A percentile compares a stretch with the other conserved stretches of the same genome.
phyloP scores from a whole-genome alignment of 208 protist species.

The Leishmania arabica region DNA sequence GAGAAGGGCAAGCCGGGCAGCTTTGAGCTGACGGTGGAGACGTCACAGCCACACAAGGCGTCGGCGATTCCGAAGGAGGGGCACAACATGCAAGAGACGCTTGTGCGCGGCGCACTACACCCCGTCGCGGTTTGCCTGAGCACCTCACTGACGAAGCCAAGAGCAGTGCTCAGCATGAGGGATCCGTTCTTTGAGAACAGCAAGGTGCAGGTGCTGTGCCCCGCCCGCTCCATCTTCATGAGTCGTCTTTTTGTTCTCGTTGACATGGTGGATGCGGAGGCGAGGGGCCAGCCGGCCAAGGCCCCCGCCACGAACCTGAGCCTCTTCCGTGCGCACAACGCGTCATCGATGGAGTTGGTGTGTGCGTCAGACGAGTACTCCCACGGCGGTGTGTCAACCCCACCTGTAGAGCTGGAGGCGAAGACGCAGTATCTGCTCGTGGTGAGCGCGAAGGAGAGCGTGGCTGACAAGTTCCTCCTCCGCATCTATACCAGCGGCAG shows the following conservation, averaged over 20 bases:
- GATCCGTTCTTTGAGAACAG: conserved; percentile 68
- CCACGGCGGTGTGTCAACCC: conserved; percentile 40
- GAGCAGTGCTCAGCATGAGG: conserved; percentile 33
- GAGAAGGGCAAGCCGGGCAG: conserved; percentile 50
- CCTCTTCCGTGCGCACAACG: conserved; percentile 54
- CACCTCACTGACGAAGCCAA: conserved; percentile 18
- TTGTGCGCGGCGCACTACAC: conserved; percentile 43
- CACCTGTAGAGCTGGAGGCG: conserved; percentile 48
- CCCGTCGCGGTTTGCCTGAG: conserved; percentile 13
- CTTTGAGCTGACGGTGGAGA: conserved; percentile 72
- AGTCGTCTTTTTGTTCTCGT: conserved; percentile 61
- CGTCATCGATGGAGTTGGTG: conserved; percentile 59
- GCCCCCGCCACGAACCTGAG: conserved; percentile 46
- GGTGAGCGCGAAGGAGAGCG: conserved; percentile 45
- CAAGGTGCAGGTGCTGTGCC: conserved; percentile 44
- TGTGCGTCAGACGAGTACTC: conserved; percentile 54
- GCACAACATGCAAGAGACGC: conserved; percentile 41
- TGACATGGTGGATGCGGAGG: conserved; percentile 39
- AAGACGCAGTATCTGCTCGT: conserved; percentile 60
- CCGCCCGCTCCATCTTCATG: conserved; percentile 35
- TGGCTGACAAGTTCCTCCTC: conserved; percentile 62
- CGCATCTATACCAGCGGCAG: conserved; percentile 57
- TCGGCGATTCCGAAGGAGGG: conserved; percentile 48
- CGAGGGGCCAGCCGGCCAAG: conserved; percentile 23
- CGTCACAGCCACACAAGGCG: conserved; percentile 61